Evolutionary conservation across 2,329 filamentous ascomycete species (phyloP).

Genomic region (Alternaria gaisen): DNA sequence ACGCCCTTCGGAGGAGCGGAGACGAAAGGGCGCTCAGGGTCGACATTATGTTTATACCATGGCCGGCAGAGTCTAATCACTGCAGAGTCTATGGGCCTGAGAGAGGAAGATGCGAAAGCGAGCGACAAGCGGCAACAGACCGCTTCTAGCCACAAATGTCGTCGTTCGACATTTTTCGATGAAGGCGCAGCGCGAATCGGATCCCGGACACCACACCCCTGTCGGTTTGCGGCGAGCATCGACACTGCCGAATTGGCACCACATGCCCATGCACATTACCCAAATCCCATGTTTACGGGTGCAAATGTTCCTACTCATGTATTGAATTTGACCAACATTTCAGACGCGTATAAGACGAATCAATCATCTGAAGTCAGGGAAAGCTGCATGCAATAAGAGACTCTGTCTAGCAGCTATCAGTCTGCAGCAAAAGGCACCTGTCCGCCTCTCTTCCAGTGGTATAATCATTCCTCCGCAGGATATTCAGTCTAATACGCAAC

Average conservation of each 20-base stretch:
- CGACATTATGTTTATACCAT: conserved; percentile 45
- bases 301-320: neutral
- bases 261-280: neutral
- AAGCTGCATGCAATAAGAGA: neutral
- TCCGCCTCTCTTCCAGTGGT: conserved; percentile 2
- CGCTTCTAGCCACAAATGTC: conserved; percentile 18
- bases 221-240: conserved; percentile 15
- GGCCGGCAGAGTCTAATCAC: conserved; percentile 12
- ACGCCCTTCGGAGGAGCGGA: conserved; percentile 41
- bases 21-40: conserved; percentile 32
- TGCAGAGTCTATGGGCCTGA: conserved; percentile 6
- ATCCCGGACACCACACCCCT: conserved; percentile 18
- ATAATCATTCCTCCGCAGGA: neutral
- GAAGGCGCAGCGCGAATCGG: conserved; percentile 22
- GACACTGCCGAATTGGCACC: conserved; percentile 15
- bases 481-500: conserved; percentile 11
- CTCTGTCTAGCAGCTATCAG: conserved; percentile 3
- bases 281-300: neutral
- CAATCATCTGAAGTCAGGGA: neutral
- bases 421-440: neutral
- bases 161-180: conserved; percentile 28
- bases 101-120: conserved; percentile 7
- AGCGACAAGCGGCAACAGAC: conserved; percentile 12
- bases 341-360: neutral
- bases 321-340: neutral